Evolutionary conservation across 164 flowering plant species (phyloP), one percentile per base, ranked within the genome.

Genomic region (Cinnamomum micranthum): DNA sequence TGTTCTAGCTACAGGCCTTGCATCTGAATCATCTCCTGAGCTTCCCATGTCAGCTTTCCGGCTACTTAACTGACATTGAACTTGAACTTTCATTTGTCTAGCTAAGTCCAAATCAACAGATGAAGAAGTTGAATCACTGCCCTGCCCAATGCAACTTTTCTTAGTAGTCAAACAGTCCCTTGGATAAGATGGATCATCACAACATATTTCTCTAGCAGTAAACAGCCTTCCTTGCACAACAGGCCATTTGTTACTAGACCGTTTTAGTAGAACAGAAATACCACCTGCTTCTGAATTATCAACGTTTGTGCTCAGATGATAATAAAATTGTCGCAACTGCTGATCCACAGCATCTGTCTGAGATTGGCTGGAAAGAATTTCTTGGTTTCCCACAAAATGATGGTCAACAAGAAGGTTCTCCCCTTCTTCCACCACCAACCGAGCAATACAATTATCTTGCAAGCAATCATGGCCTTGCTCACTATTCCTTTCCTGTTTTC

Each of bases 241-340:
- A 78, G 83, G 89, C 76, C 95, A 91, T 77, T 87, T 91, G 70
- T 81, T 80, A 80, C 97, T 95, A 79, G 98, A 90, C 80, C 87
- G 83, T 66, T 86, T 90, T 75, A 91, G 82, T 62, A 72, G 69
- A 23, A 96, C 59, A 62, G 97, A 88, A 73, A 88, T 91, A 60
- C 97, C 98, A 4, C 88, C 82, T 78, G 86, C 92, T 82, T 84
- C 93, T 72, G 89, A 78, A 75, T 74, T 75, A 76, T 85, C 87
- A 80, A 78, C 77, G 71, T 83, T 85, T 67, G 77, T 71, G 75
- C 76, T 80, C 52, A 80, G 71, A 74, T 65, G 47, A 71, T 76
- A 74, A 63, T 70, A 75, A 28, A 62, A 73, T 27, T 75, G 79
- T 41, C 68, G 82, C 68, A 75, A 66, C 64, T 79, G 84, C 75